Evolutionary conservation across 106 monocot genomes (phyloP).

Genomic region (Dioscorea alata): DNA sequence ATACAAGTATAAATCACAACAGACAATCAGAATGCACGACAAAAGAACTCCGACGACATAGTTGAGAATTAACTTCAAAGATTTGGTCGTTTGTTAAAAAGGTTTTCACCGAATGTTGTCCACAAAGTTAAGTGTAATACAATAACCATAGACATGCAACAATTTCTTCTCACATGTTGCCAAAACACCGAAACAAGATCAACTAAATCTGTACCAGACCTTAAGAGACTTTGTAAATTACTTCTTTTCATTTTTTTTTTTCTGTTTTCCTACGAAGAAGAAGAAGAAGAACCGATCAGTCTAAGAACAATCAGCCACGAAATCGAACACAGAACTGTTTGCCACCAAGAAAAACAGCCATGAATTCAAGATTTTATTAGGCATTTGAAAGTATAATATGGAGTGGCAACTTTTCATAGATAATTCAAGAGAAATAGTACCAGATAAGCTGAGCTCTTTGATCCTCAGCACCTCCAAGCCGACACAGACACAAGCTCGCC

Average conservation of each 20-base stretch:
- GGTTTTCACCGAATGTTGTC: neutral
- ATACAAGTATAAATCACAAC: too few species aligned
- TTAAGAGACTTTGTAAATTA: neutral
- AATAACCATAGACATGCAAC: slow-evolving; percentile 6
- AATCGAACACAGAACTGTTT: slow-evolving; percentile 4
- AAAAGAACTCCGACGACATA: too few species aligned
- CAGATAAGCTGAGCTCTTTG: slow-evolving; percentile 20
- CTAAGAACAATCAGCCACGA: neutral
- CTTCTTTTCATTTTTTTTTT: neutral
- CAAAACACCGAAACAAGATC: neutral
- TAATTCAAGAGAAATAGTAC: slow-evolving; percentile 2
- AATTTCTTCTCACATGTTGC: slow-evolving; percentile 1
- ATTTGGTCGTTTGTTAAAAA: neutral
- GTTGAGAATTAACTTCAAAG: neutral
- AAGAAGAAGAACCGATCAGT: neutral
- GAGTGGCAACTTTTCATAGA: neutral
- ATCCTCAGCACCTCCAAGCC: slow-evolving; percentile 79
- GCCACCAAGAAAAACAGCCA: neutral
- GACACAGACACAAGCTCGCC: slow-evolving; percentile 72
- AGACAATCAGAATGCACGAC: too few species aligned
- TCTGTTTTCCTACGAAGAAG: too few species aligned
- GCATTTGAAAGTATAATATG: too few species aligned
- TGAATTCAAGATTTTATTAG: neutral
- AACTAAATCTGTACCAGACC: slow-evolving; percentile 8
- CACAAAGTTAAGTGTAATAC: slow-evolving; percentile 5